A percentile compares a stretch with the other conserved stretches of the same genome.
phyloP scores from a whole-genome alignment of 768 basidiomycete species.

The Lactifluus piperatus region DNA sequence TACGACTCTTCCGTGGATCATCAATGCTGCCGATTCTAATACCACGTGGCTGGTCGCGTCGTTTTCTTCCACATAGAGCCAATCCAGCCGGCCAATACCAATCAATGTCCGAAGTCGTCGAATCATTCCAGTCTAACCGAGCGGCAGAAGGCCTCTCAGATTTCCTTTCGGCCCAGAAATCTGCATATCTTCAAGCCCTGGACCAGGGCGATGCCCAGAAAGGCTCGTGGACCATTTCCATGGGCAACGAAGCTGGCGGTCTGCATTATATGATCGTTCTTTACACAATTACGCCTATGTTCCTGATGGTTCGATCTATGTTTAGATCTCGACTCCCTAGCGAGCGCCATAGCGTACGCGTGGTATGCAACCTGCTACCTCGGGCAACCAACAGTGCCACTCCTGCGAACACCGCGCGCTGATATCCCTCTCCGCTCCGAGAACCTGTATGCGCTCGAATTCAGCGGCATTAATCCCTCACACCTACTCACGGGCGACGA shows the following conservation, averaged over 20 bases:
- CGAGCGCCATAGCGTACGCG: constrained; percentile 77
- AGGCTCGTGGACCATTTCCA: constrained; percentile 67
- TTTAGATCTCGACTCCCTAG: constrained; percentile 84
- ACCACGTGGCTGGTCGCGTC: not conserved
- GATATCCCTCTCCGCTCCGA: constrained; percentile 81
- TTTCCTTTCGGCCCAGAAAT: constrained; percentile 16
- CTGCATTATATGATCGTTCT: constrained; percentile 15
- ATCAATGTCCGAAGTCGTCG: constrained; percentile 1
- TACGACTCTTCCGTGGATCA: constrained; percentile 5
- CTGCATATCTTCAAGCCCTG: constrained; percentile 14
- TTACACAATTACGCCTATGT: not conserved
- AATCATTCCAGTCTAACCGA: not conserved
- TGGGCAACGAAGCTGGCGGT: constrained; percentile 99
- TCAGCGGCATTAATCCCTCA: constrained; percentile 44
- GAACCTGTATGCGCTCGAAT: constrained; percentile 67
- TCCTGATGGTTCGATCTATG: not conserved
- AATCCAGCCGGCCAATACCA: not conserved
- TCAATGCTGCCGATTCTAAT: not conserved
- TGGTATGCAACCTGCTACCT: constrained; percentile 50
- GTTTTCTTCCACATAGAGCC: not conserved
- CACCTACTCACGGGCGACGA: constrained; percentile 66
- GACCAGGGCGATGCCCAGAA: constrained; percentile 1
- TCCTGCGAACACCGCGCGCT: constrained; percentile 56
- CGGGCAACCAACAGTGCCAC: constrained; percentile 49
- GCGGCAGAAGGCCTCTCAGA: not conserved